Conservation (phyloP, 2,329 filamentous ascomycete species). For the Phialophora tarda region DNA sequence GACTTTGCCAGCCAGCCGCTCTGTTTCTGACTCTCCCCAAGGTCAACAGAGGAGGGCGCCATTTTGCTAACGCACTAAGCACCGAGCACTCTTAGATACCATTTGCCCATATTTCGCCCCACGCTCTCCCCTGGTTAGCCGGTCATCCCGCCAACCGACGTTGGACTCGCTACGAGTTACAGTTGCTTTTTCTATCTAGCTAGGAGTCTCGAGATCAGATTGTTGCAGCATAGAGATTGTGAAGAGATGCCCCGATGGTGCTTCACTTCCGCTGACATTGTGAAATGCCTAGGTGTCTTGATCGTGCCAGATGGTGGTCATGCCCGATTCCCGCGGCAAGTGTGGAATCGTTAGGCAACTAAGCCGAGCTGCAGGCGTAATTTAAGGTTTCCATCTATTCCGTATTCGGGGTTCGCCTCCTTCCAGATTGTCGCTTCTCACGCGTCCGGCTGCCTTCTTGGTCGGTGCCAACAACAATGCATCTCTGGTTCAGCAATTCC, state of each 20-base stretch:
- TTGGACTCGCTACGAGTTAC: neutral
- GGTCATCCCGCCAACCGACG: neutral
- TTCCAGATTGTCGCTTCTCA: constrained; percentile 10
- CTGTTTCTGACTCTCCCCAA: neutral
- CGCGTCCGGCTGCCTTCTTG: constrained; percentile 12
- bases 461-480: neutral
- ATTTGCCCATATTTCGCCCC: neutral
- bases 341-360: neutral
- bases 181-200: neutral
- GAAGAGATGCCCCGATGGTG: neutral
- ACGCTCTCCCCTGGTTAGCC: neutral
- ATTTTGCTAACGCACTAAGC: neutral
- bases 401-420: constrained; percentile 3
- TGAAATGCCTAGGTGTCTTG: neutral
- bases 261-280: neutral
- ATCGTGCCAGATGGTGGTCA: neutral
- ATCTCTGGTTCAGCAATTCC: neutral
- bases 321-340: constrained; percentile 6
- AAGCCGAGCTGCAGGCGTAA: constrained; percentile 6
- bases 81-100: neutral
- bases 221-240: neutral
- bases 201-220: neutral
- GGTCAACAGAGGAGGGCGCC: neutral
- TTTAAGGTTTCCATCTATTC: constrained; percentile 17
- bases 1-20: neutral